Evolutionary conservation across 2,329 filamentous ascomycete species (phyloP), one percentile per base, ranked within the genome.

Genomic region (Botrytis pseudocinerea): DNA sequence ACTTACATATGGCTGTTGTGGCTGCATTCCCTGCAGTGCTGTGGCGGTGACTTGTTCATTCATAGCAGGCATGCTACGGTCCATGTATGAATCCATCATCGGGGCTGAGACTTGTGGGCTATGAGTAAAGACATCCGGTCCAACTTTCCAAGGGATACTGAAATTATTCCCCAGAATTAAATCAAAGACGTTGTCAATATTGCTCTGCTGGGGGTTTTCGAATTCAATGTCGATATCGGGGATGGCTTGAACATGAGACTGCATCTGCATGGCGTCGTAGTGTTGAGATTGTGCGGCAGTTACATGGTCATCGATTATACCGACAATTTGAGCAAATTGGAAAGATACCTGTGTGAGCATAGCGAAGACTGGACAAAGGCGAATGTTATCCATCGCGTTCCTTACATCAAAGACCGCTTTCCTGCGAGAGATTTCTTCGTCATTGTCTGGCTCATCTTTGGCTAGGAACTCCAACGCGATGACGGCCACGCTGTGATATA

Each of bases 251-350:
- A 72, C 51, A 16, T 57, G n/a, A 28, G 70, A 51, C 42, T 71
- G 60, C 35, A 42, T 32, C 18, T 54, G 16, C 18, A 38, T 32
- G 28, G 22, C 25, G 38, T 69, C 54, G 63, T 25, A 60, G 40
- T 69, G 63, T 63, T 62, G 54, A 70, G 54, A 25, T 35, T 61
- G 38, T n/a, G 57, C 38, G 32, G 42, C 12, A 20, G n/a, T 42
- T 42, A 38, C 9, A 25, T 69, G 9, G 44, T 42, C 72, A 59
- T 80, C 79, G 61, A 80, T 76, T 59, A 80, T 78, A 0, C 77
- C 78, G 6, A 79, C 79, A 44, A 80, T 80, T 71, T 80, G 78
- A 8, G 78, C 78, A 7, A 80, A 75, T 72, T 80, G 79, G 7
- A 78, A 64, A 5, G 76, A 71, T 1, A 80, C 79, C 70, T 79